Evolutionary conservation across 2,329 filamentous ascomycete genomes (phyloP).

Genomic region (Penicillium thymicola): DNA sequence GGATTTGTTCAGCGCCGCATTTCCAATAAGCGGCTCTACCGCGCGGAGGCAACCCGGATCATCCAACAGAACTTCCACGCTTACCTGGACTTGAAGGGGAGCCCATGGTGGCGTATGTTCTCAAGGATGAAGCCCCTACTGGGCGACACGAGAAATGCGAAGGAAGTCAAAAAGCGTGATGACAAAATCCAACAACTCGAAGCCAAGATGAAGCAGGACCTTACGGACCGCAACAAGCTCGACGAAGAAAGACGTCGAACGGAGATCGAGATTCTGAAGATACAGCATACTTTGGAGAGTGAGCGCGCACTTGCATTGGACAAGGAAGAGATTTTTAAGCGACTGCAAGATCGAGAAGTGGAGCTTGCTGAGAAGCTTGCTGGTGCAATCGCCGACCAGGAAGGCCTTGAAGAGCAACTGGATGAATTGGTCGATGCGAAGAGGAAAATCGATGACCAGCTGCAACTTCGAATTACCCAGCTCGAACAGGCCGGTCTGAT

Average conservation of each 20-base stretch:
- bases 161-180: conserved; percentile 91
- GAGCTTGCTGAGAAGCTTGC: conserved; percentile 91
- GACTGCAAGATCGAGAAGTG: conserved; percentile 85
- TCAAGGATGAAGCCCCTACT: conserved; percentile 93
- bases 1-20: conserved; percentile 85
- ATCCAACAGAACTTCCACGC: conserved; percentile 93
- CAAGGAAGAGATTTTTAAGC: conserved; percentile 98
- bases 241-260: conserved; percentile 89
- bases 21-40: conserved; percentile 89
- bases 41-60: conserved; percentile 89
- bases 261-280: conserved; percentile 79
- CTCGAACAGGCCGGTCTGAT: conserved; percentile 88
- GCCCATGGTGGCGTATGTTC: conserved; percentile 96
- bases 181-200: conserved; percentile 88
- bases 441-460: conserved; percentile 80
- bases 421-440: conserved; percentile 86
- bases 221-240: conserved; percentile 69
- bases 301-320: conserved; percentile 93
- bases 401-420: conserved; percentile 87
- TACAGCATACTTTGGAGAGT: conserved; percentile 92
- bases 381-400: conserved; percentile 89
- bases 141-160: conserved; percentile 84
- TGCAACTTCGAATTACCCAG: conserved; percentile 73
- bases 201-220: conserved; percentile 74
- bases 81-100: conserved; percentile 83